phyloP scores from a whole-genome alignment of 208 protist genomes.

The Trypanosoma cruzi region DNA sequence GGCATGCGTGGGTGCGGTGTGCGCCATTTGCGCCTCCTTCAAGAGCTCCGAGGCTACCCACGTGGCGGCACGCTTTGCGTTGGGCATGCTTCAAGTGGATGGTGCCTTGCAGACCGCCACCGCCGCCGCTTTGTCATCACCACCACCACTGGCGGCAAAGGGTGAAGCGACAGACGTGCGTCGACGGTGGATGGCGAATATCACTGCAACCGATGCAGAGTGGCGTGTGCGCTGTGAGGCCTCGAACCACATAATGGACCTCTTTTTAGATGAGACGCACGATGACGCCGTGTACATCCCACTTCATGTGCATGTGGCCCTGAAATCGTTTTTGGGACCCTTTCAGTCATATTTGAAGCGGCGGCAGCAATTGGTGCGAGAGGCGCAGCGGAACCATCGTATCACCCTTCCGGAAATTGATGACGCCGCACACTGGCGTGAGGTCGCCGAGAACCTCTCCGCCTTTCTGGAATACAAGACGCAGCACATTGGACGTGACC shows the following conservation, averaged over 20 bases:
- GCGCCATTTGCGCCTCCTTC: slow-evolving; percentile 46
- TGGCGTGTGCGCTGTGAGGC: slow-evolving; percentile 73
- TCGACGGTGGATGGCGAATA: slow-evolving; percentile 41
- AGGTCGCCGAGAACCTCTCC: slow-evolving; percentile 67
- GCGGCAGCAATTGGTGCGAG: slow-evolving; percentile 46
- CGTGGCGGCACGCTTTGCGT: slow-evolving; percentile 50
- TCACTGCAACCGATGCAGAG: slow-evolving; percentile 43
- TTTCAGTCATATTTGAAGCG: slow-evolving; percentile 56
- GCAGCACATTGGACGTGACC: slow-evolving; percentile 27
- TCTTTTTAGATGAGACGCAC: slow-evolving; percentile 73
- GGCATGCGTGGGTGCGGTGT: slow-evolving; percentile 51
- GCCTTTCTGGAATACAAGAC: slow-evolving; percentile 79
- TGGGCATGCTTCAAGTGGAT: slow-evolving; percentile 37
- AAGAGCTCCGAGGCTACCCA: slow-evolving; percentile 34
- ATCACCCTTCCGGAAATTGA: slow-evolving; percentile 35
- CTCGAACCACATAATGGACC: slow-evolving; percentile 74
- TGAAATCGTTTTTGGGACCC: slow-evolving; percentile 37
- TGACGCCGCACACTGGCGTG: slow-evolving; percentile 55
- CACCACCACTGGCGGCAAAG: slow-evolving; percentile 24
- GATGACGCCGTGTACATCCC: slow-evolving; percentile 69
- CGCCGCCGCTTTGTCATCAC: background rate
- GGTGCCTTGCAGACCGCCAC: slow-evolving; percentile 12
- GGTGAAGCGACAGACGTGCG: slow-evolving; percentile 6
- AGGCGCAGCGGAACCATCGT: slow-evolving; percentile 40
- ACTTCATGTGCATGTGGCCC: slow-evolving; percentile 43